A percentile compares a stretch with the other conserved stretches of the same genome.
phyloP scores from a whole-genome alignment of 306 rosid species.

The Prunus kanzakura region DNA sequence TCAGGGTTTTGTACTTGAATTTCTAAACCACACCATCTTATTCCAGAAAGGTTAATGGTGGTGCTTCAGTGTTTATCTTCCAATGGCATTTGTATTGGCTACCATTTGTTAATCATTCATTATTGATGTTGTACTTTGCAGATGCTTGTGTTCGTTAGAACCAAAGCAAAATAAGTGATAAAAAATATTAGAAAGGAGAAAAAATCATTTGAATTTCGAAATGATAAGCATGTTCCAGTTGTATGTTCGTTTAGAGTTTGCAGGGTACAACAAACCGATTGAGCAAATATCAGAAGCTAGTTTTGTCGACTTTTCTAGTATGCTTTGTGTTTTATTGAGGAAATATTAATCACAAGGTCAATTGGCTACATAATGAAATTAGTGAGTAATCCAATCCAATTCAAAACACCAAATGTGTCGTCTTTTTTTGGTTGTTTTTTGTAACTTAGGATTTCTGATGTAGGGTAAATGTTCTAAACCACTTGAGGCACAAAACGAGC shows the following conservation, averaged over 20 bases:
- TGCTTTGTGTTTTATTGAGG: background rate
- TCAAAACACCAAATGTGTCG: too few relatives aligned
- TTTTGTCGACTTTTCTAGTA: background rate
- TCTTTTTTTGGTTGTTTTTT: too few relatives aligned
- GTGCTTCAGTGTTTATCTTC: slow-evolving; percentile 2
- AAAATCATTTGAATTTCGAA: background rate
- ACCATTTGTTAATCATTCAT: background rate
- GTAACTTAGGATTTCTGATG: too few relatives aligned
- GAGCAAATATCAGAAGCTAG: too few relatives aligned
- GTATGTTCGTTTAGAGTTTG: background rate
- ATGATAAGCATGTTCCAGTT: background rate
- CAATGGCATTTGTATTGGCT: slow-evolving; percentile 6
- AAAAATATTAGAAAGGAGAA: background rate
- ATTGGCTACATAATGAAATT: too few relatives aligned
- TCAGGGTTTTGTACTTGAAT: background rate
- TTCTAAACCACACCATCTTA: slow-evolving; percentile 3
- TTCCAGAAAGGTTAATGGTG: background rate
- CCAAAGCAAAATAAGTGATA: background rate
- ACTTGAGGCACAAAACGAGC: too few relatives aligned
- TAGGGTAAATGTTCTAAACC: too few relatives aligned
- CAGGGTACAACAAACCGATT: too few relatives aligned
- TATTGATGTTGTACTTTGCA: slow-evolving; percentile 6
- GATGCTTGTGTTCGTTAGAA: background rate
- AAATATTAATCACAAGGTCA: too few relatives aligned
- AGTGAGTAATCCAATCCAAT: too few relatives aligned